Evolutionary conservation across 2,329 filamentous ascomycete species (phyloP), one percentile per base, ranked within the genome.

Genomic region (Stachybotrys elegans): DNA sequence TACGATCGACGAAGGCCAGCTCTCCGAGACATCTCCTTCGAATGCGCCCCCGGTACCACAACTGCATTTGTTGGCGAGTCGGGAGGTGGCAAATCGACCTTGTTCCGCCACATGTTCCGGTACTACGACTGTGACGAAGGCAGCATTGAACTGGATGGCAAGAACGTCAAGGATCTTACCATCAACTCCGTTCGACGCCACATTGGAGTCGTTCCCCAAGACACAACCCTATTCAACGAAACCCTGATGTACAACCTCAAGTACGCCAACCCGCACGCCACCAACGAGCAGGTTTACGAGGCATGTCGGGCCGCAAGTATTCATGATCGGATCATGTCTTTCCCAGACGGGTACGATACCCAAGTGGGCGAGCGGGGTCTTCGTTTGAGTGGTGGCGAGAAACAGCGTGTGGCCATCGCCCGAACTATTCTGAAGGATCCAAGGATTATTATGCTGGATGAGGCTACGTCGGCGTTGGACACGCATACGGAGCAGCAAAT

Each of bases 31-130:
- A 75, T 98, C 40, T 84, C 79, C 50, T 97, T 98, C 65, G 83
- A 85, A 50, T 96, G 91, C 63, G 70, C 73, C 16, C 91, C 93
- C 2, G 93, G 93, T 42, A 96, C 90, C 1, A 97, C 91, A 0
- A 98, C 92, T 6, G 93, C 93, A 1, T 84, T 98, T 51, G 93
- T 98, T 16, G 93, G 93, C 51, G 92, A 97, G 64, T 97, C 92
- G 23, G 93, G 93, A 37, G 93, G 93, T 47, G 93, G 93, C 52
- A 98, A 98, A 66, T 97, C 92, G 3, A 98, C 93, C 0, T 79
- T 98, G 21, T 96, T 98, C 72, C 86, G 93, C 41, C 78, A 97
- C 40, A 83, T 98, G 62, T 97, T 95, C 74, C 86, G 93, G 16
- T 98, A 96, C 67, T 98, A 97, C 72, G 94, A 96, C 60, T 81